Evolutionary conservation across 2,329 filamentous ascomycete species (phyloP), one percentile per base, ranked within the genome.

Genomic region (Botrytis deweyae): DNA sequence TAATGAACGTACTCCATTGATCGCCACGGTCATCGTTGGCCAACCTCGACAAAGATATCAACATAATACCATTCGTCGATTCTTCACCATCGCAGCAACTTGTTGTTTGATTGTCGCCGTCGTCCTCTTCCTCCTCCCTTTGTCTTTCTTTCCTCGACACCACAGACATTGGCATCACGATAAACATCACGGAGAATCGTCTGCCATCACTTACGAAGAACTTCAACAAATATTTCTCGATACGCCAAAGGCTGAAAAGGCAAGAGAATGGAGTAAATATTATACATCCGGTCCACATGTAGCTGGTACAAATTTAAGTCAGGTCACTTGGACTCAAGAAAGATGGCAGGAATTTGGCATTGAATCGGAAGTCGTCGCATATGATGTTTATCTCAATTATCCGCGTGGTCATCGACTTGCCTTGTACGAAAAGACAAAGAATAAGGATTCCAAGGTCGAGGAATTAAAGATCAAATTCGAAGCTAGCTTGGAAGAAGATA

Each of bases 401-500:
- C 93, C 93, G 7, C 82, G 90, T 12, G 90, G 90, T 70, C 91
- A 94, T 79, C 87, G 91, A 40, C 83, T 95, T 73, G 90, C 90
- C 18, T 82, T 95, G 44, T 83, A 94, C 70, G 85, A 89, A 79
- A 88, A 86, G 77, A 76, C 81, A 40, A 81, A 82, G 72, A 76
- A 76, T 29, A 75, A 79, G 64, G 83, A 85, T 70, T 82, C 88
- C 61, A 84, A 76, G 20, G 66, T 75, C 3, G 77, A 88, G 18
- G 72, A 36, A 78, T 93, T 77, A 88, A 91, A 80, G 88, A 92
- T 95, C 42, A 86, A 88, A n/a, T 97, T 91, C 79, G 90, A 94
- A 80, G 95, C 95, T 0, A 91, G 89, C 1, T 84, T 98, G 59
- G 90, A 93, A 78, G 96, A 99, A 82, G 94, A 97, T 80, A 87